Conservation (phyloP, 495 filamentous ascomycete species). For the Trichocladium antarcticum region DNA sequence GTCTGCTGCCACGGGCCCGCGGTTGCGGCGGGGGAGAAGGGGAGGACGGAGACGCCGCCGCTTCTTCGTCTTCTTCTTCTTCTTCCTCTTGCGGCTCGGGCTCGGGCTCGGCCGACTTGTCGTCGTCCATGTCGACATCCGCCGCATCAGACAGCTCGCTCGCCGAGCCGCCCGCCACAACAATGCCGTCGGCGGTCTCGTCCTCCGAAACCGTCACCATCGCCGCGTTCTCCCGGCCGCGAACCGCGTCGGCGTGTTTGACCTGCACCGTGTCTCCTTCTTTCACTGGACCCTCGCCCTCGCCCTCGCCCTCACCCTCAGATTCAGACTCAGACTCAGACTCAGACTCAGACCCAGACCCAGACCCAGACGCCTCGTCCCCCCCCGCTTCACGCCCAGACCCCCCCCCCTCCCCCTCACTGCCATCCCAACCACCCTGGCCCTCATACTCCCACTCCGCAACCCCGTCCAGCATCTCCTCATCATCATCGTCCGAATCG, state of each 20-base stretch:
- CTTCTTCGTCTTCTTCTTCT: constrained; percentile 15
- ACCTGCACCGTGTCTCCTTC: not conserved
- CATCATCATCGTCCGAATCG: constrained; percentile 43
- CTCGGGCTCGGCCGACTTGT: constrained; percentile 10
- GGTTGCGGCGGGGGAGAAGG: not conserved
- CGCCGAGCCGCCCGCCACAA: constrained; percentile 2
- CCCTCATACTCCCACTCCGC: constrained; percentile 44
- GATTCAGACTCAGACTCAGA: constrained; percentile 13
- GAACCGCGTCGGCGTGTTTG: not conserved
- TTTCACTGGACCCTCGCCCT: not conserved
- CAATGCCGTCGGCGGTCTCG: not conserved
- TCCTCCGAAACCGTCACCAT: constrained; percentile 12
- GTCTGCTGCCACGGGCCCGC: not conserved
- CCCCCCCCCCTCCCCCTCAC: constrained; percentile 2
- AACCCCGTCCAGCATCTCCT: constrained; percentile 47
- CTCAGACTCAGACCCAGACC: constrained; percentile 1
- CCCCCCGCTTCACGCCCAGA: constrained; percentile 6
- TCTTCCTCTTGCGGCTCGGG: constrained; percentile 8
- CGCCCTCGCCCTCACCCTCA: not conserved
- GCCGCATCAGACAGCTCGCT: constrained; percentile 12
- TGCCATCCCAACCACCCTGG: constrained; percentile 6
- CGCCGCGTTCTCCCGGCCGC: constrained; percentile 8
- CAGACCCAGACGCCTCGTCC: constrained; percentile 4
- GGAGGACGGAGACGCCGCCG: not conserved
- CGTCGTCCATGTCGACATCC: constrained; percentile 2